phyloP scores from a whole-genome alignment of 2,329 filamentous ascomycete species.

The Rutstroemia sp. region DNA sequence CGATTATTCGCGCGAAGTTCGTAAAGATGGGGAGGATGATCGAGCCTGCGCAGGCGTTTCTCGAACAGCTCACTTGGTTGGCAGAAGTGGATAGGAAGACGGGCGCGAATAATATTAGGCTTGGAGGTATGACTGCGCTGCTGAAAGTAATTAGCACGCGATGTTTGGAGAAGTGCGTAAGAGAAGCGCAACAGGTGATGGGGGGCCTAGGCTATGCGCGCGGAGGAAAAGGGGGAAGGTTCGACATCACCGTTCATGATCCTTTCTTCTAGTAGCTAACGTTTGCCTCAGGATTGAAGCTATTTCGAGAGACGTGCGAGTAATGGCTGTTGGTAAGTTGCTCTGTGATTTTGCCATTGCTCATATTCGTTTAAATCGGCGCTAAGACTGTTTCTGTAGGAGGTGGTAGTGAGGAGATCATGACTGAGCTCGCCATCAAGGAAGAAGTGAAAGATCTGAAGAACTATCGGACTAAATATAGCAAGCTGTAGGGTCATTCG shows the following conservation, averaged over 20 bases:
- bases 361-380: background rate
- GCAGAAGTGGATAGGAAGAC: constrained; percentile 21
- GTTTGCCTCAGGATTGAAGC: constrained; percentile 37
- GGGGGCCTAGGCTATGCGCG: constrained; percentile 45
- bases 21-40: constrained; percentile 51
- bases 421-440: constrained; percentile 27
- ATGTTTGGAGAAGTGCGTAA: constrained; percentile 44
- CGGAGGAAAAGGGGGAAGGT: constrained; percentile 38
- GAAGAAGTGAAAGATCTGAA: constrained; percentile 28
- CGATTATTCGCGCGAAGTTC: constrained; percentile 53
- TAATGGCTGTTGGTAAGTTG: constrained; percentile 33
- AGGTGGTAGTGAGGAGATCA: constrained; percentile 30
- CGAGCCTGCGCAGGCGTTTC: constrained; percentile 53
- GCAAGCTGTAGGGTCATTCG: constrained; percentile 16
- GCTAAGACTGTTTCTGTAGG: constrained; percentile 16
- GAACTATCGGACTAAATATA: constrained; percentile 15
- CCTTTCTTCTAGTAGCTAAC: constrained; percentile 5
- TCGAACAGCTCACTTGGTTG: constrained; percentile 50
- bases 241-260: background rate
- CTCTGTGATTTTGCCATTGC: background rate
- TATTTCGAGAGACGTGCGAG: constrained; percentile 44
- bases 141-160: constrained; percentile 45
- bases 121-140: constrained; percentile 44
- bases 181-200: constrained; percentile 49
- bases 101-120: constrained; percentile 31